A percentile compares a stretch with the other conserved stretches of the same genome.
Conservation (phyloP, 441 rosid species). For the Dalechampia spathulata region DNA sequence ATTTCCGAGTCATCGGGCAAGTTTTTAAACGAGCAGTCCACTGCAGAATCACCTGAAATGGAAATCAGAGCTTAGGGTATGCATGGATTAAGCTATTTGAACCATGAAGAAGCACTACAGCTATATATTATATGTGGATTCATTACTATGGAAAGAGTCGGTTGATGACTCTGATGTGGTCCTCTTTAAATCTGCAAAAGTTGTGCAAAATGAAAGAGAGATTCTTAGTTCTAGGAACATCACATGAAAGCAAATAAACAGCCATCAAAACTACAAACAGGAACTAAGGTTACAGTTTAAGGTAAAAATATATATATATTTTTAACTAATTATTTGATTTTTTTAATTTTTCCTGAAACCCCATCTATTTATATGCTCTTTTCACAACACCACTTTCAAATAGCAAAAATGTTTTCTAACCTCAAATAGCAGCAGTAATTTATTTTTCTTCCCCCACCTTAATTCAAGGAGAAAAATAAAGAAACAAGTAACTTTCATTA, state of each 20-base stretch:
- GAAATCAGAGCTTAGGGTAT: constrained; percentile 2
- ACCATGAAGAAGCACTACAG: neutral
- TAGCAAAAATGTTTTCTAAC: too few relatives aligned
- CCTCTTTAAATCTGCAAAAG: constrained; percentile 35
- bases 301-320: too few relatives aligned
- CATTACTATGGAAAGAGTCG: constrained; percentile 42
- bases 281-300: too few relatives aligned
- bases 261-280: constrained; percentile 1
- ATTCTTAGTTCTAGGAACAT: neutral
- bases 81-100: neutral
- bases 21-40: constrained; percentile 38
- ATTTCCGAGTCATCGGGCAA: constrained; percentile 24
- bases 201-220: too few relatives aligned
- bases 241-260: constrained; percentile 1
- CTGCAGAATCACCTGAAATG: constrained; percentile 56
- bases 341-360: too few relatives aligned
- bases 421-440: too few relatives aligned
- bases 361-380: too few relatives aligned
- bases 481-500: too few relatives aligned
- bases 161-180: constrained; percentile 37
- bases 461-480: too few relatives aligned
- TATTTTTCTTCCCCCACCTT: too few relatives aligned
- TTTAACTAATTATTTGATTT: too few relatives aligned
- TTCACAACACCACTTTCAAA: too few relatives aligned
- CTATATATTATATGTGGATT: constrained; percentile 5